Conservation (phyloP, 768 basidiomycete genomes). For the Galerina marginata region DNA sequence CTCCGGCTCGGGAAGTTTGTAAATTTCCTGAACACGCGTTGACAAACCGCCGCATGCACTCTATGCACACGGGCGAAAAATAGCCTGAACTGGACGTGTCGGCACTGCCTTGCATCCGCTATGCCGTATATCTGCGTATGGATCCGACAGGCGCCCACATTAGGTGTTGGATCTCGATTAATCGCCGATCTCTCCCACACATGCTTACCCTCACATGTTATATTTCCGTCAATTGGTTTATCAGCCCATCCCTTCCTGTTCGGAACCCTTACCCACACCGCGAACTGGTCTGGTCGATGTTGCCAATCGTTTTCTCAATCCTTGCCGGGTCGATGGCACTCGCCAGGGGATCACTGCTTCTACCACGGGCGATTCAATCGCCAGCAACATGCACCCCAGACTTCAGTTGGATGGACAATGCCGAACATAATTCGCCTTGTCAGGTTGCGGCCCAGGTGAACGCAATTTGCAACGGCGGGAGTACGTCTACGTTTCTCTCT, state of each 20-base stretch:
- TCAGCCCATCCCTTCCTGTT: constrained; percentile 25
- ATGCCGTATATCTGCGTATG: constrained; percentile 4
- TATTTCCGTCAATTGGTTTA: constrained; percentile 17
- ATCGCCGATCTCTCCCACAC: constrained; percentile 25
- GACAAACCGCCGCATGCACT: background rate
- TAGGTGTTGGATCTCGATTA: constrained; percentile 9
- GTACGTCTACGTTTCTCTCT: constrained; percentile 34
- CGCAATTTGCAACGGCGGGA: constrained; percentile 38
- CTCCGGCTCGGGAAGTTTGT: background rate
- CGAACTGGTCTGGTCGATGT: constrained; percentile 10
- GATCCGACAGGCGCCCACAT: constrained; percentile 3
- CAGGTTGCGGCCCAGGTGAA: constrained; percentile 37
- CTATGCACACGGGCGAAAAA: background rate
- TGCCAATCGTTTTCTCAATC: constrained; percentile 13
- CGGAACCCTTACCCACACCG: constrained; percentile 22
- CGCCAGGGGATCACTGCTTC: constrained; percentile 7
- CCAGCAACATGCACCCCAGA: constrained; percentile 31
- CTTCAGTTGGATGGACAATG: constrained; percentile 44
- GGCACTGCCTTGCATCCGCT: constrained; percentile 3
- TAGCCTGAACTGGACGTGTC: constrained; percentile 1
- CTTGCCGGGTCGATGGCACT: constrained; percentile 3
- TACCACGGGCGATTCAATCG: constrained; percentile 16
- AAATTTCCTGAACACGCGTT: background rate
- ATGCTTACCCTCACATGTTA: constrained; percentile 12
- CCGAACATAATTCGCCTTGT: constrained; percentile 39